Evolutionary conservation across 768 basidiomycete species (phyloP).

Genomic region (Gymnopilus dilepis): DNA sequence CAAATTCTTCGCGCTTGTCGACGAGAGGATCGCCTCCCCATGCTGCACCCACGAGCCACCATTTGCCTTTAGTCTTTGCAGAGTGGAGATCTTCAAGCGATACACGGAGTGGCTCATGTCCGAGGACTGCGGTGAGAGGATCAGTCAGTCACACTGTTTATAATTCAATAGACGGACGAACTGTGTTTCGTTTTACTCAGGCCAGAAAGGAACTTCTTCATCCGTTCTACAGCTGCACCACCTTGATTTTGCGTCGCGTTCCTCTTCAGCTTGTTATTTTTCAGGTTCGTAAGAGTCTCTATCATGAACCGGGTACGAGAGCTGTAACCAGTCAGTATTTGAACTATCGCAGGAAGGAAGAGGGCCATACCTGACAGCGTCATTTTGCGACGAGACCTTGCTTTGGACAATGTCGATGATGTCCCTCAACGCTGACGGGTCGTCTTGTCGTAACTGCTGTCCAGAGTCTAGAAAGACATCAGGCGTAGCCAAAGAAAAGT

Average conservation of each 20-base stretch:
- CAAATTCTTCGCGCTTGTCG: conserved; percentile 59
- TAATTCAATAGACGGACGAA: conserved; percentile 27
- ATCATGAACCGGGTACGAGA: conserved; percentile 95
- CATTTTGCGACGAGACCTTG: conserved; percentile 61
- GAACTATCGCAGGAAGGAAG: not conserved
- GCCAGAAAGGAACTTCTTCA: conserved; percentile 86
- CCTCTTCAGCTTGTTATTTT: conserved; percentile 85
- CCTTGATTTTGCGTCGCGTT: conserved; percentile 70
- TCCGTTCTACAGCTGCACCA: conserved; percentile 75
- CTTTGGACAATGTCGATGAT: conserved; percentile 84
- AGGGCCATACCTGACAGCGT: conserved; percentile 53
- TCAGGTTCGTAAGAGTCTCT: conserved; percentile 89
- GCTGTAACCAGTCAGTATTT: conserved; percentile 41
- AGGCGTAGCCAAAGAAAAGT: not conserved
- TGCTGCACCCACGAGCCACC: conserved; percentile 98
- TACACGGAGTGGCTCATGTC: conserved; percentile 86
- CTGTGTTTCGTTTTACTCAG: conserved; percentile 80
- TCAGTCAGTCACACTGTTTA: conserved; percentile 20
- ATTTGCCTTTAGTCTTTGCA: conserved; percentile 89
- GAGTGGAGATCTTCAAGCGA: conserved; percentile 84
- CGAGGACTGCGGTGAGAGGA: conserved; percentile 57
- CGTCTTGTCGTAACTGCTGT: conserved; percentile 87
- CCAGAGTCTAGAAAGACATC: conserved; percentile 75
- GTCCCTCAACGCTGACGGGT: conserved; percentile 90
- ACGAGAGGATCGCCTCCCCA: conserved; percentile 93